Base-by-base conservation (phyloP, 192 early-diverging fungal genomes). In the Linnemannia elongata region DNA sequence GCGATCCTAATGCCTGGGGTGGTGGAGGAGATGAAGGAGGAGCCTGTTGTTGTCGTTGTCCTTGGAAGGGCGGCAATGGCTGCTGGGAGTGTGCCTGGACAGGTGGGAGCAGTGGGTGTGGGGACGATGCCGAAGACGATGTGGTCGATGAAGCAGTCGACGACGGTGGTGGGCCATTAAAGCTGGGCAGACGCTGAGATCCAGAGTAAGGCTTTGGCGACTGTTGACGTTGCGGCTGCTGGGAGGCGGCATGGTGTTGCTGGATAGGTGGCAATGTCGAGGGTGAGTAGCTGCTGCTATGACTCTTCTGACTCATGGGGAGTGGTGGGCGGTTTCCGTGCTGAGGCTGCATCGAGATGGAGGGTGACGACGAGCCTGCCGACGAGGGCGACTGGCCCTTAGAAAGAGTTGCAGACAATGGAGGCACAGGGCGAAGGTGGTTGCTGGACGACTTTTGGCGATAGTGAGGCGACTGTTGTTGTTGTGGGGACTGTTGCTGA, bases 141-240 rank as follows among this genome's bases (percentile, higher is more conserved):
- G 1, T 9, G 12, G 70, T 42, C 15, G 60, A 57, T 33, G 68
- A 9, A 22, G 36, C 47, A 22, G 66, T 35, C 22, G 83, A 72
- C 44, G 78, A 15, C 33, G 83, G 22, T 7, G 74, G 22, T 38
- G 72, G 45, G 9, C 78, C 60, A 42, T 55, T 80, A 69, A 66
- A 77, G 45, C 84, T 77, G 9, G 75, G 60, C 22, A 80, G 20
- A 20, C 79, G 68, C 69, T 77, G 78, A 38, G 73, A 60, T 27
- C 66, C 41, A 77, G 60, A 49, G 35, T 33, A 75, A 7, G 60
- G 20, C 36, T 63, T 69, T 66, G 27, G 69, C 10, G 63, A 52
- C n/a, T 24, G 24, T 9, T 63, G 57, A 0, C 6, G 24, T 5
- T 57, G 54, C 22, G 44, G 49, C 52, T 79, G 77, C 49, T 68